These are phyloP conservation scores for Calonectria henricotiae DNA, from an alignment of 2,329 filamentous ascomycete species.

Conservation along the genomic window DNA sequence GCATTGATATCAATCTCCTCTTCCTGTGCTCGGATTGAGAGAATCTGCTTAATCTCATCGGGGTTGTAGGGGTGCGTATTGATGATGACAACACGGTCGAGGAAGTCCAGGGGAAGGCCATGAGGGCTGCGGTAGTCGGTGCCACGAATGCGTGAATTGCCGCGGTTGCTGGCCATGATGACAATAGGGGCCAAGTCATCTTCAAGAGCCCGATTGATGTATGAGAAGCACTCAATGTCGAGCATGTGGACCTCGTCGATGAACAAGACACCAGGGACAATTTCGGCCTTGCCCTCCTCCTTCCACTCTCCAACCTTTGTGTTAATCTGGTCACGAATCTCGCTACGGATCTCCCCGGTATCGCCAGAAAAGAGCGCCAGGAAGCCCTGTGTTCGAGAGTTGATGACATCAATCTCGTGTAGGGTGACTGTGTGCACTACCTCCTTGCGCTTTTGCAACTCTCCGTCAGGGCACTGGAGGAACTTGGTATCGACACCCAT, in stretches of 20 bases:
- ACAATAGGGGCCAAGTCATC: constrained; percentile 96
- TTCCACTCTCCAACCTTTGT: constrained; percentile 99
- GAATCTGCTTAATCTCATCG: constrained; percentile 93
- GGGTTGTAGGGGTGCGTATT: constrained; percentile 88
- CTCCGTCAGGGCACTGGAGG: constrained; percentile 96
- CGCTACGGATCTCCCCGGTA: constrained; percentile 96
- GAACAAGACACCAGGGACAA: constrained; percentile 96
- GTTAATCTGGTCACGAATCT: constrained; percentile 99
- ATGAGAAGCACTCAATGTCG: constrained; percentile 99
- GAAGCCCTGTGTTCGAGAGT: constrained; percentile 98
- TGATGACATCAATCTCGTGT: constrained; percentile 99
- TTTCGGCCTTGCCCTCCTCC: constrained; percentile 98
- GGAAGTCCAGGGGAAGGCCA: constrained; percentile 93
- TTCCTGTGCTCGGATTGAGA: constrained; percentile 93
- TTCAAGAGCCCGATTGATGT: constrained; percentile 97
- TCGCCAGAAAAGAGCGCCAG: constrained; percentile 97
- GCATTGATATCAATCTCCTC: constrained; percentile 94
- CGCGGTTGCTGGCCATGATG: constrained; percentile 99
- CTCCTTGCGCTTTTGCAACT: constrained; percentile 97
- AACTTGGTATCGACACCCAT: constrained; percentile 99
- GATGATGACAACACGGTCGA: constrained; percentile 96
- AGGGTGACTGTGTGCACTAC: constrained; percentile 97
- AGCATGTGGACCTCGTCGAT: constrained; percentile 99
- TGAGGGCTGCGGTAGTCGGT: constrained; percentile 96
- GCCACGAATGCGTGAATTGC: constrained; percentile 90